A percentile compares a stretch with the other conserved stretches of the same genome.
phyloP scores from a whole-genome alignment of 768 basidiomycete species.

The Mycena floridula region DNA sequence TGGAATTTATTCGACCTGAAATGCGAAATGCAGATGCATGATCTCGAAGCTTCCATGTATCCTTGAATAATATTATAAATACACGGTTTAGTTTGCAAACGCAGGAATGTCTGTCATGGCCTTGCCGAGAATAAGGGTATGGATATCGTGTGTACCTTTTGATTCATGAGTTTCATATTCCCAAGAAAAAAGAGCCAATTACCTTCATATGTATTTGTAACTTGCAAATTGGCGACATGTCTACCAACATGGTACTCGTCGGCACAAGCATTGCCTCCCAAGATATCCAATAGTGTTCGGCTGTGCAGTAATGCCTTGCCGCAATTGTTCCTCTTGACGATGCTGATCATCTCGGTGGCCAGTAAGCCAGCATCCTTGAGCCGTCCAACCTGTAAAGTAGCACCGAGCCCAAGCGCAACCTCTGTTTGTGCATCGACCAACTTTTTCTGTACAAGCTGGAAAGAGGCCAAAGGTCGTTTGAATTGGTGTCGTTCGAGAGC shows the following conservation, averaged over 20 bases:
- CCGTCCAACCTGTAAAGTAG: slow-evolving; percentile 76
- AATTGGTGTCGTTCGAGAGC: slow-evolving; percentile 91
- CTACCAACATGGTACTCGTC: slow-evolving; percentile 98
- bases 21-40: slow-evolving; percentile 60
- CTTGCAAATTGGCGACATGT: slow-evolving; percentile 91
- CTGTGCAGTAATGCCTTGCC: slow-evolving; percentile 87
- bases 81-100: slow-evolving; percentile 71
- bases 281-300: slow-evolving; percentile 76
- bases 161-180: slow-evolving; percentile 8
- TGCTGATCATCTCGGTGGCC: slow-evolving; percentile 90
- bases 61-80: too few species aligned
- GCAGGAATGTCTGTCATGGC: slow-evolving; percentile 88
- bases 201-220: slow-evolving; percentile 97
- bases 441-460: slow-evolving; percentile 98
- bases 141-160: slow-evolving; percentile 66
- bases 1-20: slow-evolving; percentile 66
- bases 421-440: slow-evolving; percentile 91
- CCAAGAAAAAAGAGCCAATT: slow-evolving; percentile 11
- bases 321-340: slow-evolving; percentile 94
- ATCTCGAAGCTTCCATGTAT: too few species aligned
- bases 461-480: slow-evolving; percentile 81
- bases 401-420: slow-evolving; percentile 68
- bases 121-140: slow-evolving; percentile 89
- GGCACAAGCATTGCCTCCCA: slow-evolving; percentile 90
- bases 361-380: slow-evolving; percentile 72